Base-by-base conservation (phyloP, 495 filamentous ascomycete species). In the Xylaria intraflava region DNA sequence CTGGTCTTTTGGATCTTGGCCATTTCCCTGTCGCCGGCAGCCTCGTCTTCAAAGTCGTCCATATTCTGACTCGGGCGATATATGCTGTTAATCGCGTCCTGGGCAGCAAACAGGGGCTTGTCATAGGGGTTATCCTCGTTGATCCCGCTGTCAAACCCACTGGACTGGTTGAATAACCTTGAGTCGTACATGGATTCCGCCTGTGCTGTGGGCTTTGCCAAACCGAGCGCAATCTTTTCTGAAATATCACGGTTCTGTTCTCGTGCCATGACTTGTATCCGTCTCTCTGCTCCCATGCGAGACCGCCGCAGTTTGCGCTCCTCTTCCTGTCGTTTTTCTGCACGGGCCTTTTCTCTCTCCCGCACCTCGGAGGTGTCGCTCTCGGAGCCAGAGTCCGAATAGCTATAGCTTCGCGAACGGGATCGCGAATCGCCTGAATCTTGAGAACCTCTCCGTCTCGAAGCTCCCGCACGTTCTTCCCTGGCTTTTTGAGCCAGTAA, bases 101-200 rank as follows among this genome's bases (percentile, higher is more conserved):
- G 90, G 47, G 92, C 93, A 10, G 91, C 90, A 68, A 99, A 99
- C 16, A 99, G 73, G 46, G 94, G 93, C 68, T 95, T 96, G 70
- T 97, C 94, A 74, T 97, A 99, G 1, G 83, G 83, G 61, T 99
- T 90, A 66, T 99, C 94, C 68, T 99, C 93, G 67, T 99, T 99
- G 78, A 96, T 92, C 19, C 93, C 94, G 36, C 71, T 72, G 58
- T 85, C 82, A 70, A 99, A 93, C 11, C 91, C 94, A 61, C 84
- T 88, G 17, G 82, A 86, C 72, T 94, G 90, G 70, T 96, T 96
- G 72, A 99, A 99, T 36, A 99, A 72, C 44, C 93, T 81, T 3
- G 89, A 94, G 70, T 99, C 93, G 75, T 89, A 99, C 93, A 96
- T 97, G 19, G 87, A 78, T 68, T 97, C 93, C 11, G 82, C 82